Evolutionary conservation across 2,329 filamentous ascomycete genomes (phyloP).

Genomic region (Sporothrix curviconia): DNA sequence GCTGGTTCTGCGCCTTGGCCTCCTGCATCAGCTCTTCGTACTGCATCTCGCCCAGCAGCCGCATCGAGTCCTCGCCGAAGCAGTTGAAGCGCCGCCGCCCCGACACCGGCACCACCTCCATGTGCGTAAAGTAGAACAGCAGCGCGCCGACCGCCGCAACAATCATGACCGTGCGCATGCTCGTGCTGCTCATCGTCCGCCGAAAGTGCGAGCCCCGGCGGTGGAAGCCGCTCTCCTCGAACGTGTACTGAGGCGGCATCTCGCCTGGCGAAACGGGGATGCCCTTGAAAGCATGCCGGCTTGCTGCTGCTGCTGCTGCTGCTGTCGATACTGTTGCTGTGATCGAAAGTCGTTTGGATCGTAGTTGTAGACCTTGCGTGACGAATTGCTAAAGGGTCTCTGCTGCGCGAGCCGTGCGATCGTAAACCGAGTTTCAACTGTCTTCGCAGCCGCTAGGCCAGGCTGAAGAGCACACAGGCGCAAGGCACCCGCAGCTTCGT

Average conservation of each 20-base stretch:
- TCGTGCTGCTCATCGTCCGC: constrained; percentile 22
- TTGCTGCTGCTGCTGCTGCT: constrained; percentile 6
- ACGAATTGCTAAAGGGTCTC: not conserved
- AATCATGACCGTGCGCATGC: constrained; percentile 35
- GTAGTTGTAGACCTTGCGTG: constrained; percentile 14
- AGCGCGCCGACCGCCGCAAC: constrained; percentile 38
- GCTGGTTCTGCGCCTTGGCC: constrained; percentile 43
- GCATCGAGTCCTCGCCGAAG: constrained; percentile 49
- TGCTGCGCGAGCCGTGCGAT: not conserved
- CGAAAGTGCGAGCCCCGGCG: not conserved
- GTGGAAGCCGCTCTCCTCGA: constrained; percentile 8
- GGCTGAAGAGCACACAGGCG: too few species aligned
- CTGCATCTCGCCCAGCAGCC: constrained; percentile 44
- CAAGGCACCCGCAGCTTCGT: too few species aligned
- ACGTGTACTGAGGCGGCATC: constrained; percentile 15
- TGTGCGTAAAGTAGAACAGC: constrained; percentile 59
- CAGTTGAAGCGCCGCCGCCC: constrained; percentile 69
- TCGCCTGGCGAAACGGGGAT: constrained; percentile 15
- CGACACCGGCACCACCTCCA: constrained; percentile 67
- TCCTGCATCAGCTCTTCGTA: constrained; percentile 52
- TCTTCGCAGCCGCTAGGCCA: too few species aligned
- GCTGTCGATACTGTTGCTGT: not conserved
- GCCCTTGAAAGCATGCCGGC: constrained; percentile 7
- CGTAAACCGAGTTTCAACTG: not conserved
- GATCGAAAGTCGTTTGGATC: constrained; percentile 10